These are phyloP conservation scores for Astrothelium subdiscretum DNA, from an alignment of 495 filamentous ascomycete species.

Conservation along the genomic window DNA sequence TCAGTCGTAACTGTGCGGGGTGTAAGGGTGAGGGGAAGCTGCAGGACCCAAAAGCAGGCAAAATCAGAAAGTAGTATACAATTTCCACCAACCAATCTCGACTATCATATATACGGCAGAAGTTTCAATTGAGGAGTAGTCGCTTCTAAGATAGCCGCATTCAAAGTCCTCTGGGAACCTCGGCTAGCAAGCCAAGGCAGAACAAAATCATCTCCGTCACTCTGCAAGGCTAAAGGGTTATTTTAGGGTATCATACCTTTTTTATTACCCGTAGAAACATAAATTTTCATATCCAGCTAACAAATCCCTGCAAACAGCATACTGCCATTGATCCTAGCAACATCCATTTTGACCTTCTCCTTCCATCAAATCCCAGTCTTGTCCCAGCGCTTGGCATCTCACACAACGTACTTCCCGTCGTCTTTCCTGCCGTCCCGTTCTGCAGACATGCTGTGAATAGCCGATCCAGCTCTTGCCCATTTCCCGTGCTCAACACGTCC, in stretches of 20 bases:
- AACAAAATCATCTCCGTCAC: background rate
- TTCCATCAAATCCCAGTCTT: background rate
- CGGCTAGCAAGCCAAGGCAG: no score
- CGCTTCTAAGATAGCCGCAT: background rate
- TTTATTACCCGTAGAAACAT: background rate
- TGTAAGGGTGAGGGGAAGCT: background rate
- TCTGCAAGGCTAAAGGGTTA: background rate
- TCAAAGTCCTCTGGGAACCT: no score
- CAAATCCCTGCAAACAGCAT: background rate
- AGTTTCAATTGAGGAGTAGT: no score
- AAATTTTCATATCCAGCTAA: background rate
- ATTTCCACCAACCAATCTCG: slow-evolving; percentile 1
- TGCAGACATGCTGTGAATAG: background rate
- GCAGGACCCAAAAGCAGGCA: background rate
- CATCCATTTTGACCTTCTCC: background rate
- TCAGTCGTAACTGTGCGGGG: background rate
- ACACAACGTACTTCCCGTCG: background rate
- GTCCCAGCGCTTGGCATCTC: background rate
- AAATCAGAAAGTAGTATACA: background rate
- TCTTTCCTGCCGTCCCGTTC: background rate
- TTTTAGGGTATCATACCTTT: background rate
- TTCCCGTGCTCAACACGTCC: background rate
- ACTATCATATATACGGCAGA: background rate
- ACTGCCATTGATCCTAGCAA: background rate
- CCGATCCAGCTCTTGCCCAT: background rate